Evolutionary conservation across 1,284 basidiomycete genomes (phyloP).

Genomic region (Phaffia rhodozyma): DNA sequence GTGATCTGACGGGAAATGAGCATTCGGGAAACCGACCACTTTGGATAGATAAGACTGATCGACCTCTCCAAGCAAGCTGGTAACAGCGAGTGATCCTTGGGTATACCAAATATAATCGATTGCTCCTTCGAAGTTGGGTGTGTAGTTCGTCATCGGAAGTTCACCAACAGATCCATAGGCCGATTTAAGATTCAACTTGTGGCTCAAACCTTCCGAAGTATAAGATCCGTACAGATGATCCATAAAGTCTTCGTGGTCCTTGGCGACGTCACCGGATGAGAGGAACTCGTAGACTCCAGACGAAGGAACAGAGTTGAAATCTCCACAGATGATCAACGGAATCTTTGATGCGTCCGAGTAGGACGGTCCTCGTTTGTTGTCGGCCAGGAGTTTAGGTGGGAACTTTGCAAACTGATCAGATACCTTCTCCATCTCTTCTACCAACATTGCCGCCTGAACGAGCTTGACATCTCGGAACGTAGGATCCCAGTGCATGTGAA

Average conservation of each 20-base stretch:
- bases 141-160: conserved; percentile 78
- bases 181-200: conserved; percentile 68
- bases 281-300: conserved; percentile 92
- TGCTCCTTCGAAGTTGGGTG: conserved; percentile 66
- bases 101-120: conserved; percentile 96
- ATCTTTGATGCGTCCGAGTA: conserved; percentile 80
- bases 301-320: conserved; percentile 81
- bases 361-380: conserved; percentile 24
- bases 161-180: conserved; percentile 62
- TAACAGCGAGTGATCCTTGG: conserved; percentile 63
- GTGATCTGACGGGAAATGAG: conserved; percentile 89
- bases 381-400: conserved; percentile 44
- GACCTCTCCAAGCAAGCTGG: conserved; percentile 76
- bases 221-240: conserved; percentile 81
- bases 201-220: conserved; percentile 76
- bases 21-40: conserved; percentile 92
- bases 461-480: conserved; percentile 93
- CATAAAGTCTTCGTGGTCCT: conserved; percentile 86
- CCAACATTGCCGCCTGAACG: conserved; percentile 80
- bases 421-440: conserved; percentile 88
- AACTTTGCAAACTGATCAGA: conserved; percentile 72
- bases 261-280: conserved; percentile 54
- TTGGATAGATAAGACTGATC: conserved; percentile 77
- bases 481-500: conserved; percentile 90
- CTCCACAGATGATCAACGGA: conserved; percentile 80